A percentile compares a stretch with the other conserved stretches of the same genome.
Evolutionary conservation across 345 rosid species (phyloP).

Genomic region (Clausena lansium): DNA sequence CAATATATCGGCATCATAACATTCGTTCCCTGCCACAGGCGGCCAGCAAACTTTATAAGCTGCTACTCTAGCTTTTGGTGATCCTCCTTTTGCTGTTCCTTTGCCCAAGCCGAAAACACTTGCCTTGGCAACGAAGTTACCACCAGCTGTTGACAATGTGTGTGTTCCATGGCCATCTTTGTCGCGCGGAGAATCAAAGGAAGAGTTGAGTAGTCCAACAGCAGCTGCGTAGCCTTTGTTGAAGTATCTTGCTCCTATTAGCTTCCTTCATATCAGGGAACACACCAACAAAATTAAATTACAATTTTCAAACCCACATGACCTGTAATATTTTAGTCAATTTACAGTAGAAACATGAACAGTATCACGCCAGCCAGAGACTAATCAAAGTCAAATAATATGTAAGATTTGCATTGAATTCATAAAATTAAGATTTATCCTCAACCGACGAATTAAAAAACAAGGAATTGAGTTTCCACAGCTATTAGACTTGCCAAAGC

Average conservation of each 20-base stretch:
- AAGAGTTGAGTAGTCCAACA: conserved; percentile 46
- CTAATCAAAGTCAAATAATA: neutral
- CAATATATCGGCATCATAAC: conserved; percentile 74
- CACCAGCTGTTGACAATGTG: conserved; percentile 85
- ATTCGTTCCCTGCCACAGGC: conserved; percentile 32
- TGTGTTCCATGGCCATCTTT: conserved; percentile 81
- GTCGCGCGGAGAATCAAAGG: conserved; percentile 67
- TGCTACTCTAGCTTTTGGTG: conserved; percentile 78
- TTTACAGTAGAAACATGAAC: neutral
- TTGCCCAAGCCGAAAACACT: conserved; percentile 51
- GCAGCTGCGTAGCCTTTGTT: conserved; percentile 45
- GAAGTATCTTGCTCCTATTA: conserved; percentile 65
- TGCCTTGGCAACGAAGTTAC: conserved; percentile 53
- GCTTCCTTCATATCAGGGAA: conserved; percentile 60
- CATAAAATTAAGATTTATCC: neutral
- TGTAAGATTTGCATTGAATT: neutral
- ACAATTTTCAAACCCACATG: neutral
- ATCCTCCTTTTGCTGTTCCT: conserved; percentile 84
- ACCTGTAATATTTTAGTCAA: neutral
- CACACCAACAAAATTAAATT: neutral
- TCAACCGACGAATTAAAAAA: neutral
- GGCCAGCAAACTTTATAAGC: conserved; percentile 93
- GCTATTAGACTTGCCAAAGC: neutral
- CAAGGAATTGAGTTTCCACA: neutral
- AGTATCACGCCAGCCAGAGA: neutral